These are phyloP conservation scores for Spergularia marina DNA, from an alignment of 148 eudicot genomes.

Conservation along the genomic window DNA sequence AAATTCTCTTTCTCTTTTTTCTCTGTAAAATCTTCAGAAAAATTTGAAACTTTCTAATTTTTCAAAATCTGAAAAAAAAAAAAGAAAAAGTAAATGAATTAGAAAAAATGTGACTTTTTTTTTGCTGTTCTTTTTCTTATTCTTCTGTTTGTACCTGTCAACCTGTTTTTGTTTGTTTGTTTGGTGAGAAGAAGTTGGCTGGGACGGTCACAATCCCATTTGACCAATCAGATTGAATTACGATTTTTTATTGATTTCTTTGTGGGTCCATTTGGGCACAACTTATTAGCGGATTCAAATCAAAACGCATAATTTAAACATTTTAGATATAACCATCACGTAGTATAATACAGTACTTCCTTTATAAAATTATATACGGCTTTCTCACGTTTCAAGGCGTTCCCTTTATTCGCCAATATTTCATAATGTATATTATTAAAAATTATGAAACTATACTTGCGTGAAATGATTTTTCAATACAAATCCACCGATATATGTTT, in stretches of 20 bases:
- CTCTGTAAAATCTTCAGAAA: not conserved
- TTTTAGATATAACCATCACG: too few species aligned
- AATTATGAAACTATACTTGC: too few species aligned
- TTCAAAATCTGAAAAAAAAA: not conserved
- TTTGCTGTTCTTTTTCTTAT: not conserved
- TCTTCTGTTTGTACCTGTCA: not conserved
- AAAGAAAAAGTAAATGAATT: not conserved
- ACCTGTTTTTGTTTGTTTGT: not conserved
- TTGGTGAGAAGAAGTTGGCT: slow-evolving; percentile 12
- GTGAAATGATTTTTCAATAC: too few species aligned
- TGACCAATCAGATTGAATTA: slow-evolving; percentile 10
- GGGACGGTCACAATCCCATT: slow-evolving; percentile 6
- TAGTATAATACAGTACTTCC: too few species aligned
- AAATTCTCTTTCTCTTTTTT: not conserved
- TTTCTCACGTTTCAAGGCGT: too few species aligned
- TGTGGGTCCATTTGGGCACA: too few species aligned
- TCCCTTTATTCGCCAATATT: too few species aligned
- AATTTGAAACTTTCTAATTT: not conserved
- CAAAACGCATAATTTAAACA: too few species aligned
- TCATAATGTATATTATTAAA: too few species aligned
- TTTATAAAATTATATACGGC: too few species aligned
- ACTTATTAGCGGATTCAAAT: too few species aligned
- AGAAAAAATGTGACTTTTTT: not conserved
- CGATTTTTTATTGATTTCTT: not conserved
- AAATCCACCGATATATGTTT: too few species aligned